A percentile compares a stretch with the other conserved stretches of the same genome.
Evolutionary conservation across 352 stramenopile species (phyloP).

Genomic region (Phytophthora citricola): DNA sequence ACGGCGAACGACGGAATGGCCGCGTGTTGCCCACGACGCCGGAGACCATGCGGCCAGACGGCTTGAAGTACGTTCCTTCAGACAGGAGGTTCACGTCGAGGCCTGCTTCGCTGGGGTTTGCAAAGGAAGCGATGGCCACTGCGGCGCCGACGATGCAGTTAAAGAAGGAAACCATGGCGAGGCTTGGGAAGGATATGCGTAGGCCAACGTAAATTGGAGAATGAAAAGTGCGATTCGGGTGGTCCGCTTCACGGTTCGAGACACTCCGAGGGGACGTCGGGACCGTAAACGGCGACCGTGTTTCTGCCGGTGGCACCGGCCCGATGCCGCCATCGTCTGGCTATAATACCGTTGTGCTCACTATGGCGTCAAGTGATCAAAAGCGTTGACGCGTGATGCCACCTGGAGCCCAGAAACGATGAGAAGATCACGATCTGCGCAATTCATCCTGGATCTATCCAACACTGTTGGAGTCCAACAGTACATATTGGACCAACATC

Average conservation of each 20-base stretch:
- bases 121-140: slow-evolving; percentile 4
- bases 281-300: slow-evolving; percentile 9
- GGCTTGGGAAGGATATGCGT: not conserved
- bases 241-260: slow-evolving; percentile 1
- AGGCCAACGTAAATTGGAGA: slow-evolving; percentile 27
- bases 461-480: not conserved
- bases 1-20: slow-evolving; percentile 49
- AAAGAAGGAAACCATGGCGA: slow-evolving; percentile 35
- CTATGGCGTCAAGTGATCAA: slow-evolving; percentile 4
- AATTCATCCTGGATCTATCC: not conserved
- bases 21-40: slow-evolving; percentile 30
- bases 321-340: not conserved
- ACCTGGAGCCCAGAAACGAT: not conserved
- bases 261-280: not conserved
- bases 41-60: slow-evolving; percentile 32
- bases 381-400: not conserved
- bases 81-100: slow-evolving; percentile 33
- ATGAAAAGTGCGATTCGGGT: slow-evolving; percentile 17
- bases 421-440: not conserved
- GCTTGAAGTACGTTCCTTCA: slow-evolving; percentile 49
- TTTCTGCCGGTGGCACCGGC: slow-evolving; percentile 1
- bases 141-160: slow-evolving; percentile 17
- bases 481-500: too few species aligned
- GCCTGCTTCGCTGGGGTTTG: slow-evolving; percentile 5
- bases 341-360: not conserved